Percentiles rank a stretch among this genome's conserved stretches.
These are phyloP conservation scores for Ophiostoma tasmaniense DNA, from an alignment of 2,329 filamentous ascomycete species.

Conservation along the genomic window DNA sequence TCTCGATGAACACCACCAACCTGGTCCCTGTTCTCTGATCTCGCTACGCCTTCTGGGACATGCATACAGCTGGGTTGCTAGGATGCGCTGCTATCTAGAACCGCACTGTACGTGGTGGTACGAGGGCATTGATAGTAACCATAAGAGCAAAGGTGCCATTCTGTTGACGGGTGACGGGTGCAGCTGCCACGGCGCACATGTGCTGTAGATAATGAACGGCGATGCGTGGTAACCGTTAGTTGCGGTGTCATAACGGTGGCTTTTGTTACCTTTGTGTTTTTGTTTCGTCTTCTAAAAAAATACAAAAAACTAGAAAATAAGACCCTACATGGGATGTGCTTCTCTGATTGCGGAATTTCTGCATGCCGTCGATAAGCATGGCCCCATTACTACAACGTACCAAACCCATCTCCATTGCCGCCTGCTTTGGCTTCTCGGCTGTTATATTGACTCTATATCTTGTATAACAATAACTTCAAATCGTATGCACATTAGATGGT, in stretches of 20 bases:
- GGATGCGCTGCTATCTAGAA: neutral
- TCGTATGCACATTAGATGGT: neutral
- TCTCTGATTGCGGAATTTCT: too few relatives aligned
- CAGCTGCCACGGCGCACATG: neutral
- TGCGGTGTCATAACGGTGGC: neutral
- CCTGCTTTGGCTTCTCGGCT: neutral
- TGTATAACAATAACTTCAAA: neutral
- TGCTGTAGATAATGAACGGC: neutral
- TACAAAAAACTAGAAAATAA: too few relatives aligned
- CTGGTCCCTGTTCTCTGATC: slow-evolving; percentile 5
- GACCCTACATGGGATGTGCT: too few relatives aligned
- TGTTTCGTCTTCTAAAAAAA: neutral
- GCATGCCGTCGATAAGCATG: too few relatives aligned
- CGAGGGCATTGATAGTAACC: neutral
- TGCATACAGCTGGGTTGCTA: slow-evolving; percentile 7
- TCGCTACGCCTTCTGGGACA: slow-evolving; percentile 15
- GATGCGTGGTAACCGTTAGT: neutral
- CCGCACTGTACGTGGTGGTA: neutral
- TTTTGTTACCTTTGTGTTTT: neutral
- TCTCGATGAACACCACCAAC: neutral
- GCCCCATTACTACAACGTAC: too few relatives aligned
- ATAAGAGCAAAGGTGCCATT: neutral
- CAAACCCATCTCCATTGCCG: neutral
- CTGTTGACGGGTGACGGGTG: slow-evolving; percentile 1
- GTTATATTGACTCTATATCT: neutral